Evolutionary conservation across 352 stramenopile species (phyloP).

Genomic region (Phytophthora sansomeana): DNA sequence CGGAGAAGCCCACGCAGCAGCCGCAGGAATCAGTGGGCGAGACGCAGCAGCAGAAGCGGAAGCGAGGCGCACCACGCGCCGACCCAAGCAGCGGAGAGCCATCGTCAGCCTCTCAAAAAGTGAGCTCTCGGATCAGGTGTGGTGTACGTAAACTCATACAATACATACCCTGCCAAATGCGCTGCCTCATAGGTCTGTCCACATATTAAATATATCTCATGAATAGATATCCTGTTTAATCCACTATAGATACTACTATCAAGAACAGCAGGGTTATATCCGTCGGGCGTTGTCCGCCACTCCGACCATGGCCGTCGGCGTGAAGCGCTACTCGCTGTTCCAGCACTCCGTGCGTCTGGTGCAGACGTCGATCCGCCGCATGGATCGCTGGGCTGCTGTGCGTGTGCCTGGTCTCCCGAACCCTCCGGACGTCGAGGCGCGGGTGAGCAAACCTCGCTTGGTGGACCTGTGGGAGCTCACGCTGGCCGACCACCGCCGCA

Average conservation of each 20-base stretch:
- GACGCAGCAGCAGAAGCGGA: conserved; percentile 23
- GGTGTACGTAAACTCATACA: neutral
- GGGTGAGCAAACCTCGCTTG: conserved; percentile 57
- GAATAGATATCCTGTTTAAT: neutral
- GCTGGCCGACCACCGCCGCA: conserved; percentile 67
- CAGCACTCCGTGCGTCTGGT: conserved; percentile 73
- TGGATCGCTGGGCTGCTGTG: conserved; percentile 61
- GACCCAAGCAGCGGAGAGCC: conserved; percentile 39
- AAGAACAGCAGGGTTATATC: neutral
- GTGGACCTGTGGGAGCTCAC: conserved; percentile 86
- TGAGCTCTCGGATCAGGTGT: conserved; percentile 6
- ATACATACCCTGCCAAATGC: neutral
- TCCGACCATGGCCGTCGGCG: conserved; percentile 10
- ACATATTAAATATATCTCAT: neutral
- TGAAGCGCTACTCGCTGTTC: conserved; percentile 82
- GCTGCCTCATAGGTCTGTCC: neutral
- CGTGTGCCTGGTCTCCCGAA: conserved; percentile 77
- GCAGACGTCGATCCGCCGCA: conserved; percentile 67
- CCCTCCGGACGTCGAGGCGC: conserved; percentile 61
- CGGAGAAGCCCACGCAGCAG: conserved; percentile 14
- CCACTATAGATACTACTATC: neutral
- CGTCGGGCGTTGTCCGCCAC: neutral
- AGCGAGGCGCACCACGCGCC: conserved; percentile 30
- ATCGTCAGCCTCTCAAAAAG: conserved; percentile 35
- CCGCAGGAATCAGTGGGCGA: conserved; percentile 14